These are phyloP conservation scores for Cokeromyces recurvatus DNA, from an alignment of 371 early-diverging fungal species.

Conservation along the genomic window DNA sequence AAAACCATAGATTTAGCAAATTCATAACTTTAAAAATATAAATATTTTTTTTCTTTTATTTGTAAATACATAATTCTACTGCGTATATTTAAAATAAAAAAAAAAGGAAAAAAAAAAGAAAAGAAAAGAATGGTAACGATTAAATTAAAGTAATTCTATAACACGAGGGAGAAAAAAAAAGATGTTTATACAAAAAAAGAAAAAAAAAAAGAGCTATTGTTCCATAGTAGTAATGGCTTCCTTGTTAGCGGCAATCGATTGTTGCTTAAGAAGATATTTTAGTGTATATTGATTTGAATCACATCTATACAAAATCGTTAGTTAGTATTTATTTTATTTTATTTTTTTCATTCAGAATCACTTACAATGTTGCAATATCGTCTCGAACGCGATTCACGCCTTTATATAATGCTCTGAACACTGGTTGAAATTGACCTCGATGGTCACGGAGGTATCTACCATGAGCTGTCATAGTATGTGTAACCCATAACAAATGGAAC, in stretches of 20 bases:
- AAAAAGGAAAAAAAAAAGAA: no score
- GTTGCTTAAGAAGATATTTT: slow-evolving; percentile 61
- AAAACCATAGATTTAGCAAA: no score
- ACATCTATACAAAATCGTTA: slow-evolving; percentile 48
- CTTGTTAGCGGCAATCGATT: slow-evolving; percentile 21
- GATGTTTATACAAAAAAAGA: no score
- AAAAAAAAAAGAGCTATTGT: no score
- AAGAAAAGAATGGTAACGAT: background rate
- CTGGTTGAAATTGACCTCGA: slow-evolving; percentile 68
- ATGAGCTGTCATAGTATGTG: slow-evolving; percentile 69
- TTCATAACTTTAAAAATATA: no score
- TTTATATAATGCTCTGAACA: slow-evolving; percentile 78
- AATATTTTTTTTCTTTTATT: no score
- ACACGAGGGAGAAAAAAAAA: no score
- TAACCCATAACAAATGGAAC: slow-evolving; percentile 83
- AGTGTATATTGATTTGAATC: slow-evolving; percentile 78
- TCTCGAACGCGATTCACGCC: slow-evolving; percentile 65
- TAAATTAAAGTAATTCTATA: no score
- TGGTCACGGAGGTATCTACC: slow-evolving; percentile 79
- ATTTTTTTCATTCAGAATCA: slow-evolving; percentile 5
- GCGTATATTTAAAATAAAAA: no score
- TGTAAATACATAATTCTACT: no score
- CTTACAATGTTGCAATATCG: slow-evolving; percentile 76
- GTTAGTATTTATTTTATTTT: no score
- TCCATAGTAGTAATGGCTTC: background rate